Evolutionary conservation across 73 alveolate genomes (phyloP).

Genomic region (Stentor coeruleus): DNA sequence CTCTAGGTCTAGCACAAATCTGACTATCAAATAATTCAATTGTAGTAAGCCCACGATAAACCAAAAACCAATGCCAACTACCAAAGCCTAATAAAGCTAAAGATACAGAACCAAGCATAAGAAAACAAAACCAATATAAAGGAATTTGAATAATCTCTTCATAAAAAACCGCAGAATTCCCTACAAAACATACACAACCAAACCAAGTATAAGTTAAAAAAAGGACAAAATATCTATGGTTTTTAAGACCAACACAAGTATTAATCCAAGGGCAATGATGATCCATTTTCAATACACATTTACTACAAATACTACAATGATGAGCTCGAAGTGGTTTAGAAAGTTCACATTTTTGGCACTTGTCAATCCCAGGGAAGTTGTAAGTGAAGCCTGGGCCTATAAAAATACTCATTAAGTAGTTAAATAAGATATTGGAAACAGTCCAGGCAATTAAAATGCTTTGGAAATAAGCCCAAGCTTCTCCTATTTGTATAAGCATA

Average conservation of each 20-base stretch:
- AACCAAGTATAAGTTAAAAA: constrained; percentile 25
- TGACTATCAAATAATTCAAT: neutral
- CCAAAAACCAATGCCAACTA: constrained; percentile 18
- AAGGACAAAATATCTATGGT: constrained; percentile 29
- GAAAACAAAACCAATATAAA: neutral
- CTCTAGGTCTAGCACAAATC: neutral
- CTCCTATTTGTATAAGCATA: neutral
- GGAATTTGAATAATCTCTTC: neutral
- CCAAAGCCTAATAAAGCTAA: neutral
- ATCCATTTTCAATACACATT: constrained; percentile 41
- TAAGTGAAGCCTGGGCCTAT: constrained; percentile 7
- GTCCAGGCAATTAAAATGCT: neutral
- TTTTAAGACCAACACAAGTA: constrained; percentile 41
- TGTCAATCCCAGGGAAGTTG: neutral
- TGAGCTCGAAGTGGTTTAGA: constrained; percentile 2
- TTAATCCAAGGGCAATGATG: constrained; percentile 55
- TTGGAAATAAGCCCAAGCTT: no score
- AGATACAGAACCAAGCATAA: neutral
- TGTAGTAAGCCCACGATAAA: neutral
- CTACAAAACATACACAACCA: constrained; percentile 3
- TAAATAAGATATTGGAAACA: neutral
- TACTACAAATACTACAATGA: constrained; percentile 38
- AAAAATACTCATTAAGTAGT: neutral
- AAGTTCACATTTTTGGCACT: neutral
- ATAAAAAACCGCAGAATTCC: neutral